Evolutionary conservation across 495 filamentous ascomycete species (phyloP).

Genomic region (Aspergillus diversus): DNA sequence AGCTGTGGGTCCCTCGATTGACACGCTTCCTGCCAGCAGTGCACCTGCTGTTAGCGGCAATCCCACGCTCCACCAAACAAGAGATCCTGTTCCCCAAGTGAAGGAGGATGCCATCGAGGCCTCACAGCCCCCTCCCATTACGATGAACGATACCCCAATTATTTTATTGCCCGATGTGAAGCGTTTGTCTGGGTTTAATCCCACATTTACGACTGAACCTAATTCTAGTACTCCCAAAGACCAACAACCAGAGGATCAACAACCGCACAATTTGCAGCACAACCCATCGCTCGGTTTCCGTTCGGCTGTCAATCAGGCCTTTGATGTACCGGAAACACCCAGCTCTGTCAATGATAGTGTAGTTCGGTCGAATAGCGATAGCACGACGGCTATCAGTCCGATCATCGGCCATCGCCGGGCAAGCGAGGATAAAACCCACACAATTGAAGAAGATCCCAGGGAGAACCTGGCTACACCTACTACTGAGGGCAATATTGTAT

Average conservation of each 20-base stretch:
- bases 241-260: conserved; percentile 14
- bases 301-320: conserved; percentile 72
- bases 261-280: conserved; percentile 48
- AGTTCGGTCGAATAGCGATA: conserved; percentile 64
- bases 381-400: conserved; percentile 68
- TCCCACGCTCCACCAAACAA: conserved; percentile 3
- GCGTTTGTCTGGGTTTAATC: conserved; percentile 67
- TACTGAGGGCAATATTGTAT: conserved; percentile 37
- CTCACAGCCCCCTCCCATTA: conserved; percentile 8
- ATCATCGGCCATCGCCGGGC: conserved; percentile 59
- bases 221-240: conserved; percentile 22
- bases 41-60: conserved; percentile 4
- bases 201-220: conserved; percentile 37
- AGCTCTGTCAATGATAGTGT: conserved; percentile 53
- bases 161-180: conserved; percentile 62
- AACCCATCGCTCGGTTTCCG: conserved; percentile 63
- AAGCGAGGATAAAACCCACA: conserved; percentile 54
- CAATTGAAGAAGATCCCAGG: conserved; percentile 59
- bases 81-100: not conserved
- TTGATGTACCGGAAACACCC: conserved; percentile 66
- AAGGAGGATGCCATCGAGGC: not conserved
- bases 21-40: conserved; percentile 1
- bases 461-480: conserved; percentile 38
- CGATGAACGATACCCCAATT: conserved; percentile 21
- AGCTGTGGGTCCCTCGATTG: conserved; percentile 3